Conservation (phyloP, 306 rosid genomes). For the Quercus variabilis region DNA sequence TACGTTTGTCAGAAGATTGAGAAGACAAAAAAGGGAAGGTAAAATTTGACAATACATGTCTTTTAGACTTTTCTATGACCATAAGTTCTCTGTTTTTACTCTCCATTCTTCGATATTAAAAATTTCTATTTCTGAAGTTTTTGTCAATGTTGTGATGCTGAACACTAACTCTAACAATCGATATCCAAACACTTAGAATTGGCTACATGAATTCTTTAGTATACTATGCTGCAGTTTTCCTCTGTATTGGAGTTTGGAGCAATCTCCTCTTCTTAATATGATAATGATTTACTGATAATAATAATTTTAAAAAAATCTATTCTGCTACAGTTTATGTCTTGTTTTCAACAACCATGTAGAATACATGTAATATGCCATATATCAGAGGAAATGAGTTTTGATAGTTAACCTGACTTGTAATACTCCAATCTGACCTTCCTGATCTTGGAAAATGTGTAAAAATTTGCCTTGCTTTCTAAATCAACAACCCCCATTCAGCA, state of each 20-base stretch:
- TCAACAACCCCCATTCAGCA: neutral
- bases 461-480: neutral
- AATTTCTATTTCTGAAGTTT: neutral
- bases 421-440: neutral
- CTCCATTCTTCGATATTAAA: neutral
- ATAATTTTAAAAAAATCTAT: neutral
- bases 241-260: no score
- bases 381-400: neutral
- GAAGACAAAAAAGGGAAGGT: neutral
- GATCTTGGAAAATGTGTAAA: neutral
- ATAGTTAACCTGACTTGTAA: neutral
- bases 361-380: neutral
- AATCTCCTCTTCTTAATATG: no score
- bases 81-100: neutral
- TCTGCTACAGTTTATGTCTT: neutral
- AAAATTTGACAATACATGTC: neutral
- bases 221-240: no score
- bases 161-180: neutral
- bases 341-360: no score
- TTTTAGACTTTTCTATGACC: neutral
- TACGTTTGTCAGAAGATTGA: neutral
- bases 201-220: neutral
- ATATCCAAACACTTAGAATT: neutral
- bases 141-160: neutral
- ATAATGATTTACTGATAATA: no score